Evolutionary conservation across 805 yeast genomes (phyloP), one percentile per base, ranked within the genome.

Genomic region (Maudiozyma serrabonitensis): DNA sequence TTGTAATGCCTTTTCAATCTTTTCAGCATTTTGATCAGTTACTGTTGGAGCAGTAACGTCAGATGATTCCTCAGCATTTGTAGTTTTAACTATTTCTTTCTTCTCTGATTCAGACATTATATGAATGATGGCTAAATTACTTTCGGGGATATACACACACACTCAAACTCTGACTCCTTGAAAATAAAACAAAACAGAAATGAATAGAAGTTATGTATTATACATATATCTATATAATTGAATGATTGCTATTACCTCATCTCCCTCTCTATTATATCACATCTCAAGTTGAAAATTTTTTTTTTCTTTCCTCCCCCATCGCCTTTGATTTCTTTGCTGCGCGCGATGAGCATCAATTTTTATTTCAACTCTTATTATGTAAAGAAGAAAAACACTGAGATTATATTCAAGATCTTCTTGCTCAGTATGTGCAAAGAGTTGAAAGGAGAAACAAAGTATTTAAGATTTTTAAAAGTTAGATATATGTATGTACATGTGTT

Each of bases 1-100:
- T 46, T 41, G 37, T 31, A 67, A 53, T 40, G 68, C 69, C 48
- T 63, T 58, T 56, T 63, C 63, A 46, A 64, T 60, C 41, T 59
- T 53, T 55, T 58, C 62, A 50, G 32, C 46, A n/a, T 44, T 23
- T 8, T 41, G 21, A 41, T 38, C 43, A 25, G 21, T 31, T 28
- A 11, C 12, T 2, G 32, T 28, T 4, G 9, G 7, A 28, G 8
- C 12, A 28, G 32, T 28, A 28, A 8, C 12, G 3, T 28, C 32
- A 2, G 12, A 8, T 18, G 42, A 23, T 39, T 35, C 9, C 16
- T 35, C 38, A n/a, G 8, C 19, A 7, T n/a, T 13, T 7, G 38
- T 35, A 7, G 9, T 28, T 28, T 3, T 11, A 8, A 28, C 32
- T 2, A 35, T n/a, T 16, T 35, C 18, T 15, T 35, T 35, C 4